Conservation (phyloP, 2,329 filamentous ascomycete species). For the Phoma sp. region DNA sequence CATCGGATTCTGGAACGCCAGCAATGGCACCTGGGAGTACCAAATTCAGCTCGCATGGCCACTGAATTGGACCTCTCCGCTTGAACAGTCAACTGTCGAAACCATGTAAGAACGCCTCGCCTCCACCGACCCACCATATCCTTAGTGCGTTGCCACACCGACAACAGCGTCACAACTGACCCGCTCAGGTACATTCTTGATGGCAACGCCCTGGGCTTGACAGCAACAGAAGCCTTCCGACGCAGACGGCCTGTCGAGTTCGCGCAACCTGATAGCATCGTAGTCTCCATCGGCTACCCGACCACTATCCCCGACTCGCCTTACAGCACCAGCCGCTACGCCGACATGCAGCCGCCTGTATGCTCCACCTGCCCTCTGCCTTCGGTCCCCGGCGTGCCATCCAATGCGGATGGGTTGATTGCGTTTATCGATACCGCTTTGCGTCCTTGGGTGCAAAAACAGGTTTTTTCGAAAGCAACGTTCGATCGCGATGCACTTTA, state of each 20-base stretch:
- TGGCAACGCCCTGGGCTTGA: conserved; percentile 38
- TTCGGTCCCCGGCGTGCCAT: conserved; percentile 42
- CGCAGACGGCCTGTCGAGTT: conserved; percentile 41
- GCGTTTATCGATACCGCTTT: conserved; percentile 52
- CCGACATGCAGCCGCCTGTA: conserved; percentile 41
- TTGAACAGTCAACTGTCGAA: conserved; percentile 33
- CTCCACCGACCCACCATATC: too few relatives aligned
- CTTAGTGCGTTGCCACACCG: not conserved
- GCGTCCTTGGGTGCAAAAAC: conserved; percentile 42
- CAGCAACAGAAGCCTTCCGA: conserved; percentile 39
- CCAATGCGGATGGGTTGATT: conserved; percentile 56
- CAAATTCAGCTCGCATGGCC: conserved; percentile 44
- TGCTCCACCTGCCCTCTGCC: conserved; percentile 37
- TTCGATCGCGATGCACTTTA: conserved; percentile 54
- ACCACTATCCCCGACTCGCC: conserved; percentile 39
- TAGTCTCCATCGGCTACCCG: conserved; percentile 42
- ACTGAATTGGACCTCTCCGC: conserved; percentile 39
- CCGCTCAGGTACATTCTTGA: conserved; percentile 39
- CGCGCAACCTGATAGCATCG: conserved; percentile 37
- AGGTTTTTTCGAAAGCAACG: conserved; percentile 39
- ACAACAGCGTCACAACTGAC: not conserved
- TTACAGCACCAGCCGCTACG: conserved; percentile 32
- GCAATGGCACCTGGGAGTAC: conserved; percentile 44
- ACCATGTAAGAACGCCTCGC: conserved; percentile 33
- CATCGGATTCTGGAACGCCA: conserved; percentile 37